Evolutionary conservation across 2,329 filamentous ascomycete genomes (phyloP).

Genomic region (Xylaria sp.): DNA sequence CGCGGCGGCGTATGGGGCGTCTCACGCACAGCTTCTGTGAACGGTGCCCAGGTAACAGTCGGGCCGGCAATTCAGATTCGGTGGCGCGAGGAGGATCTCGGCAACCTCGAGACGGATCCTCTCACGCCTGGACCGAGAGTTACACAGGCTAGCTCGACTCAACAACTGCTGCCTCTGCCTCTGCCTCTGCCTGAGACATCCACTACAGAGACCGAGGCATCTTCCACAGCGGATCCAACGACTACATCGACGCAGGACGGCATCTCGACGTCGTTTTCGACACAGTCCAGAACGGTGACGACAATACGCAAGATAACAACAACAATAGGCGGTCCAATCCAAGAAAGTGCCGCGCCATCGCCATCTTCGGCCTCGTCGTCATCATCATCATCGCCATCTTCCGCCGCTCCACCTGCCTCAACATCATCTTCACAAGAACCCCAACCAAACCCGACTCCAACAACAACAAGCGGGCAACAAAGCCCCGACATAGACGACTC

Average conservation of each 20-base stretch:
- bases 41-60: conserved; percentile 37
- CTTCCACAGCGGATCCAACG: not conserved
- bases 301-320: not conserved
- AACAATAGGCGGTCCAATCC: not conserved
- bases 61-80: conserved; percentile 44
- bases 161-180: not conserved
- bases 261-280: not conserved
- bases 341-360: not conserved
- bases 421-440: not conserved
- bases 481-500: not conserved
- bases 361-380: not conserved
- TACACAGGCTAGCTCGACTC: not conserved
- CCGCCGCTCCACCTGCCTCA: not conserved
- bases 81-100: conserved; percentile 42
- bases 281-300: not conserved
- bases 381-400: not conserved
- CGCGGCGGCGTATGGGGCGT: conserved; percentile 40
- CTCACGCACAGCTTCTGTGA: conserved; percentile 41
- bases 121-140: conserved; percentile 39
- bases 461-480: conserved; percentile 7
- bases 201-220: not conserved
- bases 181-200: not conserved
- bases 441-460: not conserved
- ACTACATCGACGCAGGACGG: not conserved
- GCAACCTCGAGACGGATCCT: conserved; percentile 43